phyloP scores from a whole-genome alignment of 495 filamentous ascomycete genomes.

The Hyphodiscus hymeniophilus region DNA sequence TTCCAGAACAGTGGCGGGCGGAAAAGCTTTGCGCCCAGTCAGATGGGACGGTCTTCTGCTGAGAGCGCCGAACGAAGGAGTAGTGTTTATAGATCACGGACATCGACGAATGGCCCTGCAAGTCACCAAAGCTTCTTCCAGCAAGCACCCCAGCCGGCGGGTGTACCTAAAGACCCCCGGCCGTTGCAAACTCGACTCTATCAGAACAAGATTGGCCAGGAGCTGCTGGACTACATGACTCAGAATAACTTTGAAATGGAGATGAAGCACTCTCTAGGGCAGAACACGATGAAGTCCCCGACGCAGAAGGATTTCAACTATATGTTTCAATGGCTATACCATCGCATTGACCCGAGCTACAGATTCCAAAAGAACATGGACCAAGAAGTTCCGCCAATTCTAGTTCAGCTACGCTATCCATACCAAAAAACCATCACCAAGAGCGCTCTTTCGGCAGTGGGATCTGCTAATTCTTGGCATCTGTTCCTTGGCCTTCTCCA shows the following conservation, averaged over 20 bases:
- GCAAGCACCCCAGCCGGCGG: conserved; percentile 67
- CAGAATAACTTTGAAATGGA: conserved; percentile 94
- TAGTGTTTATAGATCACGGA: conserved; percentile 72
- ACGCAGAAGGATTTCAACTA: conserved; percentile 96
- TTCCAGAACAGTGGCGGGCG: conserved; percentile 55
- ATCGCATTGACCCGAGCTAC: conserved; percentile 86
- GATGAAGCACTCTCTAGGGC: conserved; percentile 82
- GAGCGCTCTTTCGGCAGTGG: conserved; percentile 86
- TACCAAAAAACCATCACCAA: conserved; percentile 92
- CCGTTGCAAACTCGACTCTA: conserved; percentile 75
- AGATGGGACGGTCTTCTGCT: conserved; percentile 39
- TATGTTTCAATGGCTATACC: conserved; percentile 97
- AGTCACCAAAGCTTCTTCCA: conserved; percentile 88
- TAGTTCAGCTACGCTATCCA: conserved; percentile 91
- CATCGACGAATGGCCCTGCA: conserved; percentile 45
- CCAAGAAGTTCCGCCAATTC: conserved; percentile 79
- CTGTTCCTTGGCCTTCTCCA: conserved; percentile 89
- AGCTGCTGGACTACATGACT: conserved; percentile 84
- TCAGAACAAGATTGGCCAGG: conserved; percentile 73
- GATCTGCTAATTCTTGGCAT: conserved; percentile 83
- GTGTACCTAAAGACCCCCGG: conserved; percentile 79
- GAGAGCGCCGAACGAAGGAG: conserved; percentile 61
- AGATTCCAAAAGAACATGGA: conserved; percentile 88
- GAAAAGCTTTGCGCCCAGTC: conserved; percentile 64
- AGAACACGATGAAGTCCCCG: conserved; percentile 83